Base-by-base conservation (phyloP, 73 alveolate genomes). In the Paramecium bursaria region DNA sequence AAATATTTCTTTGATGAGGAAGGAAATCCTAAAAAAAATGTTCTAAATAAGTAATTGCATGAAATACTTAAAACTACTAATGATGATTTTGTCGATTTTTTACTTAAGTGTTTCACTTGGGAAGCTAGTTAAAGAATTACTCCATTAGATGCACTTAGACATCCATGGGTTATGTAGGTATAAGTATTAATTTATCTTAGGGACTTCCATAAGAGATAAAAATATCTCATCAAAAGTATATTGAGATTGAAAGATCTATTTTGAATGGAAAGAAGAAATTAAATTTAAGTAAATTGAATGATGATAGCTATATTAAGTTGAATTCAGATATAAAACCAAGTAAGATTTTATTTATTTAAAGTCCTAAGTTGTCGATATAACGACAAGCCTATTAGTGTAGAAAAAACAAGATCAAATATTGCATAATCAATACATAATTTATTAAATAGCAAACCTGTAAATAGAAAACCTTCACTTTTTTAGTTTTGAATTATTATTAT, bases 121-220 rank as follows among this genome's bases (percentile, higher is more conserved):
- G 94, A 87, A 52, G 96, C 96, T 1, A 74, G 73, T 46, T 77
- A 94, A 15, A 80, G 98, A 35, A 14, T 94, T 19, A 55, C 91
- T n/a, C 97, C 98, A 4, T 76, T 77, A 35, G 94, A 87, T 73
- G 97, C 98, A 0, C 73, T 94, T 22, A 55, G 61, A 77, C 98
- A 94, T 82, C 92, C 92, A 23, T 94, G 98, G 97, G 90, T 94
- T n/a, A n/a, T n/a, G n/a, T n/a, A n/a, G n/a, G n/a, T n/a, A n/a
- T n/a, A n/a, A n/a, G n/a, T n/a, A n/a, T n/a, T n/a, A n/a, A n/a
- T n/a, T n/a, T n/a, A 26, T 75, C 86, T 25, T 96, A 92, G 35
- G 96, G 95, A 19, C 44, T 79, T 0, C 89, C 89, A 11, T 39
- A 61, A 11, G 89, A 79, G 14, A 79, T 79, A 15, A 19, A 67